Evolutionary conservation across 495 filamentous ascomycete species (phyloP), one percentile per base, ranked within the genome.

Genomic region (Pyronema omphalodes): DNA sequence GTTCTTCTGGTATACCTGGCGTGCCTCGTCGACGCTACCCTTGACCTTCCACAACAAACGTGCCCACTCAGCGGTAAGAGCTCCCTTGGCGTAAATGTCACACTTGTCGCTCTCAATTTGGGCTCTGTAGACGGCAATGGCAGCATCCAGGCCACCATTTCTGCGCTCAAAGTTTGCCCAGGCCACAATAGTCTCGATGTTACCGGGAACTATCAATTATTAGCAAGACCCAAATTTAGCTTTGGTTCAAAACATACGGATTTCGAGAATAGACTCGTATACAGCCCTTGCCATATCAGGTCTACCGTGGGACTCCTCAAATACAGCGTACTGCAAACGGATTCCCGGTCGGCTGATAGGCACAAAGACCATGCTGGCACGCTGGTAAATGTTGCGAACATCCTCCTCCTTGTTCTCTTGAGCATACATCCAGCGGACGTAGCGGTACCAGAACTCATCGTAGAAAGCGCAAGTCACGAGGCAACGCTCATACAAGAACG

Each of bases 391-490:
- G 65, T 83, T 86, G 19, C 93, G 81, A 2, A 91, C 84, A 63
- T 99, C 93, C 61, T 94, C 86, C 53, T 86, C 79, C 65, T 94
- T 94, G 46, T 73, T 77, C 0, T 75, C 60, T 61, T 94, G 86
- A 3, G 79, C 81, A 58, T 74, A 73, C 88, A 99, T 95, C 91
- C 91, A 99, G 12, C 93, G 75, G n/a, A 84, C 87, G 69, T 94
- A 99, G 1, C 91, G 81, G 54, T 93, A 76, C 91, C 91, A 99
- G 68, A 99, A 94, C 62, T 96, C 88, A 46, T 95, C 88, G 58
- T 96, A 94, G 61, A 91, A 81, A 39, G 91, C 91, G 59, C 84
- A 88, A 11, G 87, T 88, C 11, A 94, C 85, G 33, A 99, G 68
- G 59, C 86, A 94, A 35, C 91, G 81, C 68, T 99, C 91, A 64